Evolutionary conservation across 2,329 filamentous ascomycete genomes (phyloP).

Genomic region (Xenoacremonium recifei): DNA sequence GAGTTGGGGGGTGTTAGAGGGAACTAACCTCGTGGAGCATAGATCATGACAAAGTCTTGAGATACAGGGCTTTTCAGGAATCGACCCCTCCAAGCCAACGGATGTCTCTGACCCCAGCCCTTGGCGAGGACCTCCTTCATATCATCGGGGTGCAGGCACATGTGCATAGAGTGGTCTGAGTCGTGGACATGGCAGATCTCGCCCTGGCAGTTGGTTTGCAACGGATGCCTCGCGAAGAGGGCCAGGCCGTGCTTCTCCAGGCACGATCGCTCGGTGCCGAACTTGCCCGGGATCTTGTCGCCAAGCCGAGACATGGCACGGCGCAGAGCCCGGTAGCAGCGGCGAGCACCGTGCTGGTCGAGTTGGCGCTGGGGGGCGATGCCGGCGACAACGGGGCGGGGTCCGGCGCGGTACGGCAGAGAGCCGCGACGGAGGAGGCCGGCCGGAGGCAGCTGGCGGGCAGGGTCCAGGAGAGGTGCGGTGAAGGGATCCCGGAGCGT

Average conservation of each 20-base stretch:
- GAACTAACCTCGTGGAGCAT: conserved; percentile 64
- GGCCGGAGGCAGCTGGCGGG: conserved; percentile 45
- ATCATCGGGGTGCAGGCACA: conserved; percentile 78
- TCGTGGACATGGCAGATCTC: conserved; percentile 81
- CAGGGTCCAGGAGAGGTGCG: conserved; percentile 51
- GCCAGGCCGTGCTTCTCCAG: conserved; percentile 81
- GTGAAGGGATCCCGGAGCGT: conserved; percentile 68
- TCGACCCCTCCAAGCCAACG: conserved; percentile 65
- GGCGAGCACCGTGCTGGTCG: conserved; percentile 58
- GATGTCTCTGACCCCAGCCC: conserved; percentile 76
- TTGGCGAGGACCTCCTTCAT: conserved; percentile 68
- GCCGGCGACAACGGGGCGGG: conserved; percentile 66
- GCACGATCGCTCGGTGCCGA: conserved; percentile 67
- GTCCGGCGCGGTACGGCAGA: conserved; percentile 61
- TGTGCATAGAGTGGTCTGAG: conserved; percentile 73
- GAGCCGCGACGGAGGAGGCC: conserved; percentile 55
- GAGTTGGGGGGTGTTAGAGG: background rate
- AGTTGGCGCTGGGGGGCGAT: conserved; percentile 82
- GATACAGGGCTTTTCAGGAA: conserved; percentile 66
- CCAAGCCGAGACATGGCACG: conserved; percentile 52
- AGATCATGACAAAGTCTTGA: conserved; percentile 75
- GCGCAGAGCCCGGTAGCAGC: conserved; percentile 56
- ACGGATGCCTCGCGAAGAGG: conserved; percentile 65
- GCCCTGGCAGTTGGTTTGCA: conserved; percentile 72
- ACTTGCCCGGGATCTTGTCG: conserved; percentile 39